Base-by-base conservation (phyloP, 2,329 filamentous ascomycete genomes). In the Beauveria varroae region DNA sequence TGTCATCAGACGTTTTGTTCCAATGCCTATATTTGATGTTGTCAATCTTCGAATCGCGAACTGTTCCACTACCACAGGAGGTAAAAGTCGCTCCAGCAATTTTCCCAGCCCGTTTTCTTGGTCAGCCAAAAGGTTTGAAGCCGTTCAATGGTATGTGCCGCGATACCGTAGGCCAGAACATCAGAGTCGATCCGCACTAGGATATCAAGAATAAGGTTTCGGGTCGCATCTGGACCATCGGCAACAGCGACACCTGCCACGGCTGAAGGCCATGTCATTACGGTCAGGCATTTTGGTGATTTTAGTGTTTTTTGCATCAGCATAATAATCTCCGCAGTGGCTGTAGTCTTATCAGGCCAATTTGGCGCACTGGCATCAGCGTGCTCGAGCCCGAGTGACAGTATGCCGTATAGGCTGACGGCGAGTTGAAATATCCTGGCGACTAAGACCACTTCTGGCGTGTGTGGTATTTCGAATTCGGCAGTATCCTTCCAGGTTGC, bases 61-160 rank as follows among this genome's bases (percentile, higher is more conserved):
- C 24, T 9, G 26, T 34, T 12, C 3, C 24, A 5, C 12, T 53
- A 60, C 41, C 51, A 60, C 8, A 55, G 34, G 3, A 60, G 58
- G 14, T 60, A 60, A n/a, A 60, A 60, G 26, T 54, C 41, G 41
- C 24, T 37, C 58, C 58, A 60, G 34, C 58, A 60, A n/a, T 60
- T 30, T 9, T 60, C 58, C 58, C 58, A 60, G 41, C 51, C 51
- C 14, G 51, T 54, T 34, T 55, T 54, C 22, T 49, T 49, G 6
- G 50, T 40, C 3, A 18, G 20, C 58, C 58, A 60, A 18, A 60
- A 60, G 0, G 51, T 20, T 18, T 54, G 28, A 1, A 60, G 41
- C 22, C 26, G 37, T 18, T 47, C 50, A 10, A 40, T 55, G 12
- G 51, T 44, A 7, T 44, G 50, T 44, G 58, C 58, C 16, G 58